Percentiles rank a stretch among this genome's conserved stretches.
phyloP scores from a whole-genome alignment of 495 filamentous ascomycete species.

The Podospora pseudocomata region DNA sequence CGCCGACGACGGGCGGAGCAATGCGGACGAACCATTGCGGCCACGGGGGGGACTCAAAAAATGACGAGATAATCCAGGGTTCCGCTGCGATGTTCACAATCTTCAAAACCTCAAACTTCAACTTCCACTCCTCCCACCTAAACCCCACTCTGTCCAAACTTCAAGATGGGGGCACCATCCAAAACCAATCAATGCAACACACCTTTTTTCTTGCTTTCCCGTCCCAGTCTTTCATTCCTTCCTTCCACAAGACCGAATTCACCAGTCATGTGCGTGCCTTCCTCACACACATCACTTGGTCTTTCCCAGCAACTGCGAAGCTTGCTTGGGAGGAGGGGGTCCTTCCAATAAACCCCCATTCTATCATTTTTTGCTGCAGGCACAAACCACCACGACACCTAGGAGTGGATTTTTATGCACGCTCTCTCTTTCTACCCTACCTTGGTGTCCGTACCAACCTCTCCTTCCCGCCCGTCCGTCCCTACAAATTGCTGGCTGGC shows the following conservation, averaged over 20 bases:
- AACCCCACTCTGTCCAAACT: background rate
- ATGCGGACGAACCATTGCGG: background rate
- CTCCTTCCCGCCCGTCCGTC: background rate
- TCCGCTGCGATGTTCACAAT: background rate
- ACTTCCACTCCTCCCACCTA: background rate
- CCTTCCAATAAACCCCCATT: background rate
- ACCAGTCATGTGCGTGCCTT: background rate
- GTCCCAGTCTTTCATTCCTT: background rate
- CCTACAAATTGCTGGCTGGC: background rate
- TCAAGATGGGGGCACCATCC: background rate
- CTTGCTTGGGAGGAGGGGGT: background rate
- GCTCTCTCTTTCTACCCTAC: too few species aligned
- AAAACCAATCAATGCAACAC: background rate
- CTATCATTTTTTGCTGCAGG: background rate
- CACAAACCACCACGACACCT: background rate
- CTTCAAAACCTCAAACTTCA: background rate
- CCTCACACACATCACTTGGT: background rate
- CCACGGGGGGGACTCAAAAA: background rate
- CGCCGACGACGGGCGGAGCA: background rate
- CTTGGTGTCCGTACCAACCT: too few species aligned
- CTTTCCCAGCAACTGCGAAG: background rate
- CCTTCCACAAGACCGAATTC: background rate
- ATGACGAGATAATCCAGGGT: background rate
- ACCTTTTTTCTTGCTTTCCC: background rate
- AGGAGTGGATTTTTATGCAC: too few species aligned